Conservation (phyloP, 2,329 filamentous ascomycete genomes). For the Karstenula rhodostoma region DNA sequence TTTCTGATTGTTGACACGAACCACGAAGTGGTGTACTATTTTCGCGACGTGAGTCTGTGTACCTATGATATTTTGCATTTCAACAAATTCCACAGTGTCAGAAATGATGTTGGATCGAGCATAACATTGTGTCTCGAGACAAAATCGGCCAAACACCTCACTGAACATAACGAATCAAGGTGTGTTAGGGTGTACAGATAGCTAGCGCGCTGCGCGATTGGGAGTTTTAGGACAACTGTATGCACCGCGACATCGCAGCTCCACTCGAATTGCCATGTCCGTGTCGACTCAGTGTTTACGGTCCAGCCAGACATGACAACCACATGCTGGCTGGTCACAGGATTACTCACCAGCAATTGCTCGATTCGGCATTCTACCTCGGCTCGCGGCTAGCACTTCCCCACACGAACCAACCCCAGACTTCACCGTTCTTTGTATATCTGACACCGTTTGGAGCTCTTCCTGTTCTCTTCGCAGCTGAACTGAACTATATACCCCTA, state of each 20-base stretch:
- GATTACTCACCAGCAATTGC: constrained; percentile 23
- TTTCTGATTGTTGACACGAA: no score
- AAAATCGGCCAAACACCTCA: background rate
- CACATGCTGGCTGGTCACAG: constrained; percentile 3
- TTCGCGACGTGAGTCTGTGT: no score
- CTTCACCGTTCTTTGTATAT: constrained; percentile 9
- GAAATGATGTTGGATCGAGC: no score
- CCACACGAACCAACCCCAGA: constrained; percentile 31
- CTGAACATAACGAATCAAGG: background rate
- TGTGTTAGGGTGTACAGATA: background rate
- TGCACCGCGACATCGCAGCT: background rate
- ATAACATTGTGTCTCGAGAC: background rate
- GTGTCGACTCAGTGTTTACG: background rate
- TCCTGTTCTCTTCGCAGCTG: background rate
- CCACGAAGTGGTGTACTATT: no score
- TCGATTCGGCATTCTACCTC: constrained; percentile 34
- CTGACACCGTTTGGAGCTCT: background rate
- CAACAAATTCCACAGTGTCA: no score
- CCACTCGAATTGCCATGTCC: background rate
- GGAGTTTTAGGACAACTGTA: background rate
- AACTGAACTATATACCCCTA: background rate
- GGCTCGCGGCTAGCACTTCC: constrained; percentile 34
- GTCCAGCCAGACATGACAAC: background rate
- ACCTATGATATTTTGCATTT: no score
- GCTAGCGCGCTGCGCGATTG: background rate